Conservation (phyloP, 352 stramenopile species). For the Globisporangium middletonii region DNA sequence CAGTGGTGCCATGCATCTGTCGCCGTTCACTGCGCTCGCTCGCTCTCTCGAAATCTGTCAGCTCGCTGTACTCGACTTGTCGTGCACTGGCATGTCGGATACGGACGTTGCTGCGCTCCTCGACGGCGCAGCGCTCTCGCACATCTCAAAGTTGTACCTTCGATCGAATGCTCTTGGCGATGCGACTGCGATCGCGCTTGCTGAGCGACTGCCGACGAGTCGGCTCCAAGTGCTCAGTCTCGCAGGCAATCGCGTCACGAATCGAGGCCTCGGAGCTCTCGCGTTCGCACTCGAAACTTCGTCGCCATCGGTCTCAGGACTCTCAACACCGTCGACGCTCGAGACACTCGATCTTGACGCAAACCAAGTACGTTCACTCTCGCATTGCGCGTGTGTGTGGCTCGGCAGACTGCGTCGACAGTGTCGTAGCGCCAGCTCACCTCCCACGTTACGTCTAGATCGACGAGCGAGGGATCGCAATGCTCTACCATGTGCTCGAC, state of each 20-base stretch:
- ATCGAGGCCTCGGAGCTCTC: conserved; percentile 33
- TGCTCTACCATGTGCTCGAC: conserved; percentile 33
- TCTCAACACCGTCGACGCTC: conserved; percentile 27
- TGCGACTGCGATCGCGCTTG: conserved; percentile 15
- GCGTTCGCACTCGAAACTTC: conserved; percentile 40
- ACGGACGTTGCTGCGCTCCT: conserved; percentile 14
- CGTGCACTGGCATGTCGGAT: conserved; percentile 35
- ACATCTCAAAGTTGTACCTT: conserved; percentile 31
- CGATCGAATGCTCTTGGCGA: conserved; percentile 40
- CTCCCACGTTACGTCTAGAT: conserved; percentile 22
- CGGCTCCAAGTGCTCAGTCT: conserved; percentile 29
- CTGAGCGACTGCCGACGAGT: conserved; percentile 13
- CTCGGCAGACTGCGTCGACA: background rate
- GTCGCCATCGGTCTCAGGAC: background rate
- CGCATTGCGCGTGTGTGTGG: background rate
- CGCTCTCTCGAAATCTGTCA: conserved; percentile 3
- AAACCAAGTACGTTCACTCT: conserved; percentile 28
- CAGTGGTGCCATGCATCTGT: background rate
- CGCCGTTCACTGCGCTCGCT: conserved; percentile 2
- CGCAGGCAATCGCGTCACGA: conserved; percentile 34
- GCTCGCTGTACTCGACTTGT: conserved; percentile 35
- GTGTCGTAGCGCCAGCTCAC: background rate
- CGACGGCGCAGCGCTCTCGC: background rate
- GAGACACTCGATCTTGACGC: conserved; percentile 42
- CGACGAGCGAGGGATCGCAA: conserved; percentile 18